phyloP scores from a whole-genome alignment of 2,329 filamentous ascomycete genomes.

The Sphaerostilbella broomeana region DNA sequence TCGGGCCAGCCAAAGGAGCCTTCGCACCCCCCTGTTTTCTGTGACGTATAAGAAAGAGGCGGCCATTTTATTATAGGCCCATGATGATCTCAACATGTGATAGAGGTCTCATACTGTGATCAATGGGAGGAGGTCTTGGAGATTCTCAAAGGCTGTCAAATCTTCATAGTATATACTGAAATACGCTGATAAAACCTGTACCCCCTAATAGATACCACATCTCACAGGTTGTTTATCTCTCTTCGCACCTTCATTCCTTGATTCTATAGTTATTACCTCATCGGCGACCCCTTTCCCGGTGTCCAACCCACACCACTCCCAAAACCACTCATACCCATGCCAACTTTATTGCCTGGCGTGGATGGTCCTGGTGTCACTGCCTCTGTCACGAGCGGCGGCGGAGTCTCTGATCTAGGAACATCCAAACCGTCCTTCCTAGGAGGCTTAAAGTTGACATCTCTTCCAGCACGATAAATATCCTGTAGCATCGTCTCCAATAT shows the following conservation, averaged over 20 bases:
- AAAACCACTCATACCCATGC: constrained; percentile 33
- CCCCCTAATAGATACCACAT: too few relatives aligned
- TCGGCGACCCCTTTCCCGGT: constrained; percentile 38
- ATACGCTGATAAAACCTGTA: too few relatives aligned
- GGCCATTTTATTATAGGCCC: too few relatives aligned
- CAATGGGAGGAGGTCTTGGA: too few relatives aligned
- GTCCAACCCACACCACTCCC: constrained; percentile 37
- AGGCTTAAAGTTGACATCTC: constrained; percentile 45
- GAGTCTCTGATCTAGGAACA: constrained; percentile 45
- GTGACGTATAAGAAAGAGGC: too few relatives aligned
- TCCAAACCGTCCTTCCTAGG: constrained; percentile 41
- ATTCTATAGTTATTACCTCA: constrained; percentile 18
- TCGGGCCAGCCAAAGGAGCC: too few relatives aligned
- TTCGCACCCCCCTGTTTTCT: too few relatives aligned
- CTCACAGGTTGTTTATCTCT: not conserved
- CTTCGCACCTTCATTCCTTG: not conserved
- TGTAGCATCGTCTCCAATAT: constrained; percentile 76
- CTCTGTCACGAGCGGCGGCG: constrained; percentile 42
- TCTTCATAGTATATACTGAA: too few relatives aligned
- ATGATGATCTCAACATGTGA: too few relatives aligned
- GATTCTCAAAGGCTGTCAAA: too few relatives aligned
- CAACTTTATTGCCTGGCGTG: constrained; percentile 49
- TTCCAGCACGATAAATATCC: constrained; percentile 64
- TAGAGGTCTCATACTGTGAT: too few relatives aligned
- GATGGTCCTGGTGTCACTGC: constrained; percentile 23